Base-by-base conservation (phyloP, 352 stramenopile genomes). In the Globisporangium nunn region DNA sequence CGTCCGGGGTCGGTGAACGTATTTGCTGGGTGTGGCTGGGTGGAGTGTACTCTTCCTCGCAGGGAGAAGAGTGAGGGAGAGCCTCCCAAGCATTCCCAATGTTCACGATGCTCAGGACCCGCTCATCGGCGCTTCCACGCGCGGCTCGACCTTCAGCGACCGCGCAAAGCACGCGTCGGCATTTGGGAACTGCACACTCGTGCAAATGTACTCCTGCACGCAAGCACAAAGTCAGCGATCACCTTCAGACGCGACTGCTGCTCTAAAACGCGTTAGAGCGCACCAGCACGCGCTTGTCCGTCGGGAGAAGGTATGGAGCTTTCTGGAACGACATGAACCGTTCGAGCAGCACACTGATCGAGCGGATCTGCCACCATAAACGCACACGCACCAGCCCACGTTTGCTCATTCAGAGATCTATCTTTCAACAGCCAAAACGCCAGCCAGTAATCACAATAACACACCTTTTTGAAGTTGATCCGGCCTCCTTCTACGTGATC, bases 401-500 rank as follows among this genome's bases (percentile, higher is more conserved):
- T 31, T 35, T 11, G 15, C 1, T 18, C 14, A 2, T 45, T 45
- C 40, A 45, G 40, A 6, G 17, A 2, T n/a, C 14, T 7, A 23
- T 45, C 7, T 45, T 14, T 6, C 14, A 45, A 15, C 40, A 45
- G 5, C 14, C 40, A 18, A 6, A 6, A 5, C 41, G 15, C 15
- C 29, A 47, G 17, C 33, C 28, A 17, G 2, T 14, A 56, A 17
- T 7, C 18, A 6, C 8, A 28, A 48, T 29, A 49, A 31, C 58
- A 8, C 30, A 86, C 75, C 68, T 95, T 95, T 54, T 93, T 93
- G 50, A 95, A 91, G 55, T 95, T 95, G 66, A 95, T 85, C 29
- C 92, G 57, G 29, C 88, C 80, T 33, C 70, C 78, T 59, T 91
- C 79, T 4, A 92, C 68, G 18, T 66, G 72, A 54, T 95, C 83